A percentile compares a stretch with the other conserved stretches of the same genome.
These are phyloP conservation scores for Saccharomycopsis babjevae DNA, from an alignment of 805 yeast genomes.

Conservation along the genomic window DNA sequence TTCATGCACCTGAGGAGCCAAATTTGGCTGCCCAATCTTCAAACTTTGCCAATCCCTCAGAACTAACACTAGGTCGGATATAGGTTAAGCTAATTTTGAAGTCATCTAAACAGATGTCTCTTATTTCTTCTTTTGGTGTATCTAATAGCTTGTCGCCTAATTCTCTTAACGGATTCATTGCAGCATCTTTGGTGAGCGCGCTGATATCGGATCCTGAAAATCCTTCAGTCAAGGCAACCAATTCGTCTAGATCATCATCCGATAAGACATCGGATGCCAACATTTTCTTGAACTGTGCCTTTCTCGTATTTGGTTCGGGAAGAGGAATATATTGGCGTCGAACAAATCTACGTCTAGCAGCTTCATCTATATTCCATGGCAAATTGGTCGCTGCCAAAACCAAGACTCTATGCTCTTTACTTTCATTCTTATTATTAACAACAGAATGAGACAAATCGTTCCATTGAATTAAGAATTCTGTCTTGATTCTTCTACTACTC, in stretches of 20 bases:
- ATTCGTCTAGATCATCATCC: slow-evolving; percentile 48
- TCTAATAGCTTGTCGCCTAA: slow-evolving; percentile 74
- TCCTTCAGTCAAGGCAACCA: slow-evolving; percentile 65
- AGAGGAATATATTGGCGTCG: slow-evolving; percentile 89
- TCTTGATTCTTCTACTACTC: slow-evolving; percentile 82
- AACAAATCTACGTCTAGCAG: slow-evolving; percentile 90
- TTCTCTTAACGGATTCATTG: slow-evolving; percentile 92
- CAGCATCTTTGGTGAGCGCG: slow-evolving; percentile 93
- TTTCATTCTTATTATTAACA: slow-evolving; percentile 32
- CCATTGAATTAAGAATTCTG: slow-evolving; percentile 94
- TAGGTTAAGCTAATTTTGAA: slow-evolving; percentile 66
- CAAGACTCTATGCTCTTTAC: slow-evolving; percentile 53
- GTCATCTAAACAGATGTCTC: slow-evolving; percentile 69
- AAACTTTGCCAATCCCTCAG: slow-evolving; percentile 65
- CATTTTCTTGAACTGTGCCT: slow-evolving; percentile 60
- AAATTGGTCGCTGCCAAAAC: slow-evolving; percentile 91
- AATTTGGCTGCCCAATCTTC: slow-evolving; percentile 83
- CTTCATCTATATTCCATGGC: slow-evolving; percentile 97
- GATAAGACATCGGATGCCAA: slow-evolving; percentile 52
- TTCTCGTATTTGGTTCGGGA: slow-evolving; percentile 79
- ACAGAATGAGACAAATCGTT: slow-evolving; percentile 85
- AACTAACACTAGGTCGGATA: slow-evolving; percentile 82
- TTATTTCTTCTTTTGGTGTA: slow-evolving; percentile 62
- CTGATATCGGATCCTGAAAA: slow-evolving; percentile 93
- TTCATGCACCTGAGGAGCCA: slow-evolving; percentile 85